phyloP scores from a whole-genome alignment of 495 filamentous ascomycete species.

The Neurospora sp. region DNA sequence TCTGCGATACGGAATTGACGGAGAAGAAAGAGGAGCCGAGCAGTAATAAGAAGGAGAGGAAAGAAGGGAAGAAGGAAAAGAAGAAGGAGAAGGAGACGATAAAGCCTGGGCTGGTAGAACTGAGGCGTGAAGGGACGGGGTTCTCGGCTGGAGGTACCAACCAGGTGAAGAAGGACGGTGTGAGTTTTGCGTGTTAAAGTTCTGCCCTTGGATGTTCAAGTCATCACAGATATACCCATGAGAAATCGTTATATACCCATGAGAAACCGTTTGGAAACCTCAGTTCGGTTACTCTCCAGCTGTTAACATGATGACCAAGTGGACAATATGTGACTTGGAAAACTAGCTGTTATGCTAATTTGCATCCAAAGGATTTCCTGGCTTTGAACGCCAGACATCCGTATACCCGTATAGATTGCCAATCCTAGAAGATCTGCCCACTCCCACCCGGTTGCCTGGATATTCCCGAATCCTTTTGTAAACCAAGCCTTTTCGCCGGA shows the following conservation, averaged over 20 bases:
- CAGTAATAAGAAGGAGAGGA: slow-evolving; percentile 28
- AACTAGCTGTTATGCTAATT: not conserved
- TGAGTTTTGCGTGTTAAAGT: slow-evolving; percentile 72
- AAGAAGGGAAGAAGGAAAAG: slow-evolving; percentile 41
- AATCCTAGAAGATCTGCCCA: not conserved
- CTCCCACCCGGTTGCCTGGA: not conserved
- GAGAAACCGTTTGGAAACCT: not conserved
- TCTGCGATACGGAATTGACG: slow-evolving; percentile 73
- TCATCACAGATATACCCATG: not conserved
- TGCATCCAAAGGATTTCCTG: not conserved
- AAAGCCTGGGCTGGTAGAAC: slow-evolving; percentile 69
- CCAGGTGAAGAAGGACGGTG: slow-evolving; percentile 65
- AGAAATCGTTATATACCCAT: not conserved
- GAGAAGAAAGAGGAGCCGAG: slow-evolving; percentile 38
- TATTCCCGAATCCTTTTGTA: not conserved
- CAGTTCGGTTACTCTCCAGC: not conserved
- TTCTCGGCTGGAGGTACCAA: slow-evolving; percentile 82
- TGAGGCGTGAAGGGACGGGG: slow-evolving; percentile 84
- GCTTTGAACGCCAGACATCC: not conserved
- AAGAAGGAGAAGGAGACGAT: slow-evolving; percentile 45
- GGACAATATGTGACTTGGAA: not conserved
- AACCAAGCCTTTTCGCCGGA: not conserved
- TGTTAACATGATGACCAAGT: not conserved
- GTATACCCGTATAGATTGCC: not conserved
- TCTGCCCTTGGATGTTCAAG: not conserved